phyloP scores from a whole-genome alignment of 2,329 filamentous ascomycete species.

The Ophiostoma perfectum region DNA sequence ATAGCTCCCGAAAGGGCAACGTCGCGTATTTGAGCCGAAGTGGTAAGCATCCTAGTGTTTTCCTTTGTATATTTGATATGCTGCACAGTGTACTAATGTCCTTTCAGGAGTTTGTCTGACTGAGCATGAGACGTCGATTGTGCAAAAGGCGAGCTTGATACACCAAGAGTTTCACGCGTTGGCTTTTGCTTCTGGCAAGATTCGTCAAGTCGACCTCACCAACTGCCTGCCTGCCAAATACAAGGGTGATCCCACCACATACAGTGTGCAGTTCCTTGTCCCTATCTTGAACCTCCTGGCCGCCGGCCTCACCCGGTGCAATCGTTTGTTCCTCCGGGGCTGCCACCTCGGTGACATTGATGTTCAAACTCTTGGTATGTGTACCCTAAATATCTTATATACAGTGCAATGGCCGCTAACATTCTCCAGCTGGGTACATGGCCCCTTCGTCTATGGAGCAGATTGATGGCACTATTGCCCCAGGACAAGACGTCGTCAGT shows the following conservation, averaged over 20 bases:
- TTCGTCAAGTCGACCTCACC: slow-evolving; percentile 50
- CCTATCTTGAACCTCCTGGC: slow-evolving; percentile 44
- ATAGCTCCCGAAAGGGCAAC: slow-evolving; percentile 42
- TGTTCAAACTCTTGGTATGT: slow-evolving; percentile 39
- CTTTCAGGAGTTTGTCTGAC: slow-evolving; percentile 41
- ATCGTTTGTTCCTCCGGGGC: slow-evolving; percentile 47
- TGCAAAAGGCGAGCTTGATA: slow-evolving; percentile 47
- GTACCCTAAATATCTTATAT: too few species aligned
- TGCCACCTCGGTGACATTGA: slow-evolving; percentile 45
- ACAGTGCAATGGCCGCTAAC: too few species aligned
- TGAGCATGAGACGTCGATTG: slow-evolving; percentile 44
- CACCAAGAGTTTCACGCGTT: slow-evolving; percentile 54
- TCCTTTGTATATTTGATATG: not conserved
- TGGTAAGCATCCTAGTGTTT: slow-evolving; percentile 35
- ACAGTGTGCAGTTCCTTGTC: slow-evolving; percentile 32
- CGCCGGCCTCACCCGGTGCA: slow-evolving; percentile 43
- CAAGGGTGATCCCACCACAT: slow-evolving; percentile 10
- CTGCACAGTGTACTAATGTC: not conserved
- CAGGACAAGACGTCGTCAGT: slow-evolving; percentile 30
- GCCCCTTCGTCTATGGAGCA: slow-evolving; percentile 16
- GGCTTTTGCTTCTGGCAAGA: slow-evolving; percentile 50
- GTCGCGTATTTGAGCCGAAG: slow-evolving; percentile 49
- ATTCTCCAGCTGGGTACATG: slow-evolving; percentile 23
- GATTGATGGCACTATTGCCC: not conserved
- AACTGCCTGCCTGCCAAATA: slow-evolving; percentile 33